Evolutionary conservation across 768 basidiomycete species (phyloP), one percentile per base, ranked within the genome.

Genomic region (Leccinum truebloodii): DNA sequence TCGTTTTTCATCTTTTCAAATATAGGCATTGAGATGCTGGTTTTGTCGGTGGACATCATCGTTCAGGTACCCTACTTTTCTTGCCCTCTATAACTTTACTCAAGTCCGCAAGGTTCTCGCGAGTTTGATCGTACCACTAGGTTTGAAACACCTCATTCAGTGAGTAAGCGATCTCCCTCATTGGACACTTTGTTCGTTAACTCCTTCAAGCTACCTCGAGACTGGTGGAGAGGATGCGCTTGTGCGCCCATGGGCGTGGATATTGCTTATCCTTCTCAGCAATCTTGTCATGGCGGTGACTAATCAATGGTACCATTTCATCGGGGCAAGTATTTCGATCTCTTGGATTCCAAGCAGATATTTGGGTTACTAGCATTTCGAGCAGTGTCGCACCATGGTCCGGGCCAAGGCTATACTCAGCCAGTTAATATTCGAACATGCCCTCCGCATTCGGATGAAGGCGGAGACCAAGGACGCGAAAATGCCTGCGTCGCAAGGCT

Each of bases 231-330:
- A 54, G 9, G 52, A 24, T 22, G 57, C 26, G 0, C 26, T 58
- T 18, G 57, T 55, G 52, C 52, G 37, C 6, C 57, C 57, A 18
- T 55, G 57, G 57, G 57, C 26, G 3, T 58, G 57, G 57, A 58
- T 58, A 58, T 18, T 55, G 9, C 8, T 41, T 30, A 54, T 54
- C 12, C 35, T 58, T 14, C 2, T 58, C 18, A 37, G 57, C n/a
- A 35, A 26, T 8, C 26, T 55, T 28, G 30, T 39, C 24, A 39
- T 37, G n/a, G 39, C 57, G 3, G 16, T 58, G 20, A 32, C 51
- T 28, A 28, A 28, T 28, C 57, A 58, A 2, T 54, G 57, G 57
- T 58, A 58, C 26, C 28, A 54, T 20, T 39, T 30, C 37, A 41
- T 54, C 9, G 57, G 28, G 35, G 57, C 6, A 18, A 58, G 51